Evolutionary conservation across 1,139 yeast species (phyloP).

Genomic region (Saccharomyces hybrid): DNA sequence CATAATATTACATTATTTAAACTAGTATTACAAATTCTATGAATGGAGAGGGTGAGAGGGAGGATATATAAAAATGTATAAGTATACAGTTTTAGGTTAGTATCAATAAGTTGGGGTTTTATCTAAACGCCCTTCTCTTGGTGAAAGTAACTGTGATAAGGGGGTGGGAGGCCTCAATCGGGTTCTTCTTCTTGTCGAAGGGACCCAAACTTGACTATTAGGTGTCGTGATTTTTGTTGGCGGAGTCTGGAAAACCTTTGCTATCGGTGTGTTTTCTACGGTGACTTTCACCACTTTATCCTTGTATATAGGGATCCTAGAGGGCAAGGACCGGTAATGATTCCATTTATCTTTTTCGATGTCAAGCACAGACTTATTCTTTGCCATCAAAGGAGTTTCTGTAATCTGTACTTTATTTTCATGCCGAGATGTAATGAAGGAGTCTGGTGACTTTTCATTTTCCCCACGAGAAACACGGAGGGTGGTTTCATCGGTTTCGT

Average conservation of each 20-base stretch:
- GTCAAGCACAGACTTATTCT: slow-evolving; percentile 1
- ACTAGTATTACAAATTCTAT: background rate
- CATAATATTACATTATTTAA: background rate
- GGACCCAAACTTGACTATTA: slow-evolving; percentile 9
- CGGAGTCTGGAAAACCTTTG: slow-evolving; percentile 1
- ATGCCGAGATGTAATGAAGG: background rate
- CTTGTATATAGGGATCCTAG: slow-evolving; percentile 4
- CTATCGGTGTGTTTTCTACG: background rate
- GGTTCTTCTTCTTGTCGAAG: slow-evolving; percentile 8
- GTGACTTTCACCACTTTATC: background rate
- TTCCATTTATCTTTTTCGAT: slow-evolving; percentile 4
- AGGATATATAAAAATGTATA: background rate
- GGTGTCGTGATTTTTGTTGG: slow-evolving; percentile 1
- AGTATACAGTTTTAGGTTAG: background rate
- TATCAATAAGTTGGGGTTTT: background rate
- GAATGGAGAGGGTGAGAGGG: background rate
- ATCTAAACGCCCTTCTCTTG: background rate
- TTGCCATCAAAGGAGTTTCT: background rate
- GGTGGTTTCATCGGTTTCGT: background rate
- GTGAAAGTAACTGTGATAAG: slow-evolving; percentile 12
- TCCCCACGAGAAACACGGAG: background rate
- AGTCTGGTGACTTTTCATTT: background rate
- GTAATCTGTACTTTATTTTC: background rate
- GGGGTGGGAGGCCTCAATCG: slow-evolving; percentile 21
- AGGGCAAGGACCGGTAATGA: slow-evolving; percentile 2